Evolutionary conservation across 1,284 basidiomycete genomes (phyloP), one percentile per base, ranked within the genome.

Genomic region (Moniliophthora roreri): DNA sequence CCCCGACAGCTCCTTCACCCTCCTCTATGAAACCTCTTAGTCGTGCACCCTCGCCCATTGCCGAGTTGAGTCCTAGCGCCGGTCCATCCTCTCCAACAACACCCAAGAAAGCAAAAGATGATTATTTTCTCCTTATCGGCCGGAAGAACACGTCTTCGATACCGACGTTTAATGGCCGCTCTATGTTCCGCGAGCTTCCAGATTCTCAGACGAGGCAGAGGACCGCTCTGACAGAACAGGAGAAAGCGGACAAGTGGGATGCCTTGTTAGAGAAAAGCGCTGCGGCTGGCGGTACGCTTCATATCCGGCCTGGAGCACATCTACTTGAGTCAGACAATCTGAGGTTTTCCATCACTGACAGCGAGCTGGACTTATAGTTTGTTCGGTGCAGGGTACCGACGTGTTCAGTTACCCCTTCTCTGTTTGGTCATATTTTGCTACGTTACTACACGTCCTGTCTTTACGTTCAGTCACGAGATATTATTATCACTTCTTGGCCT

Each of bases 201-300:
- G 53, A 48, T 15, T 53, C 54, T 24, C 44, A 50, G 48, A 38
- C 48, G 45, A 57, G 40, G 28, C 56, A 64, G 44, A 66, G 67
- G 18, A 68, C 67, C 38, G 69, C 63, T 36, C 66, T 84, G 64
- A 80, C 80, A 28, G 85, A 88, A 62, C 67, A 78, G 62, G 85
- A 89, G 70, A 89, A 89, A 69, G 76, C 78, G 7, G 81, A 78
- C 8, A 80, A 78, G 60, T 89, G 87, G 87, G 76, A 87, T 56
- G 83, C 83, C 54, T 62, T 89, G 53, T 67, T 89, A 54, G 75
- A 79, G 63, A 72, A 77, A 58, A 88, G 86, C 62, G 84, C 76
- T 41, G 65, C 66, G 49, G 87, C 87, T 1, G 87, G 87, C 3
- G 87, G 87, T 48, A 89, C 87, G 50, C 62, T 89, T 51, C 85